These are phyloP conservation scores for Alternaria sp. DNA, from an alignment of 2,329 filamentous ascomycete species.

Conservation along the genomic window DNA sequence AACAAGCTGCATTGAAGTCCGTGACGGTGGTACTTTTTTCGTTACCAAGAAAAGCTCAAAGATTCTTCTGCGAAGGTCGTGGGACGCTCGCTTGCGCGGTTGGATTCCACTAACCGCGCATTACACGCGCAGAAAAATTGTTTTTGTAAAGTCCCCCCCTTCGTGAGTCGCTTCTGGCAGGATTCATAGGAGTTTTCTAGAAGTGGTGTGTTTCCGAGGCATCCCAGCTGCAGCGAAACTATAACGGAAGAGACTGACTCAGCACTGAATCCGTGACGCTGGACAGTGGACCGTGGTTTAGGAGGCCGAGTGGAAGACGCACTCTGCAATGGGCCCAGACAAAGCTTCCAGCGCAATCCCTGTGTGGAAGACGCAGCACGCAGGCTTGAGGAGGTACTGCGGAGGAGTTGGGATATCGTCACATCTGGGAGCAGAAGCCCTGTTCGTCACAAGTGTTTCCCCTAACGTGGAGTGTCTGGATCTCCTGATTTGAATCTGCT, in stretches of 20 bases:
- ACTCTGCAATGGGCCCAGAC: constrained; percentile 20
- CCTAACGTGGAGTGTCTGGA: constrained; percentile 10
- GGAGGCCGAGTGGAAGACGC: constrained; percentile 10
- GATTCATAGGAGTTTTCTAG: constrained; percentile 11
- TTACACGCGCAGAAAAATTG: constrained; percentile 1
- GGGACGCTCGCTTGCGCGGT: constrained; percentile 3
- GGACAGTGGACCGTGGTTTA: constrained; percentile 20
- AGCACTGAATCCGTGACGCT: constrained; percentile 16
- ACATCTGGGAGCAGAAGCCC: not conserved
- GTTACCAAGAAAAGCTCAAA: constrained; percentile 7
- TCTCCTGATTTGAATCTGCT: constrained; percentile 21
- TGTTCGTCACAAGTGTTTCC: not conserved
- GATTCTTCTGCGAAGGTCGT: not conserved
- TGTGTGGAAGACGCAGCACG: constrained; percentile 20
- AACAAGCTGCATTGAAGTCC: not conserved
- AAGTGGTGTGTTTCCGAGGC: constrained; percentile 13
- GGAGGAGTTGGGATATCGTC: constrained; percentile 2
- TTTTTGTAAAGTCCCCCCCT: constrained; percentile 3
- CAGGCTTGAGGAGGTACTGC: constrained; percentile 18
- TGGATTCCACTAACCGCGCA: constrained; percentile 2
- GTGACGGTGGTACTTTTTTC: not conserved
- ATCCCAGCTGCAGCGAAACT: constrained; percentile 28
- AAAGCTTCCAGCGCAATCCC: constrained; percentile 34
- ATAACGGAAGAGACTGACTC: constrained; percentile 30
- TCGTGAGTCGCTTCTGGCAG: not conserved